Conservation (phyloP, 2,329 filamentous ascomycete genomes). For the Magnaporthiopsis incrustans region DNA sequence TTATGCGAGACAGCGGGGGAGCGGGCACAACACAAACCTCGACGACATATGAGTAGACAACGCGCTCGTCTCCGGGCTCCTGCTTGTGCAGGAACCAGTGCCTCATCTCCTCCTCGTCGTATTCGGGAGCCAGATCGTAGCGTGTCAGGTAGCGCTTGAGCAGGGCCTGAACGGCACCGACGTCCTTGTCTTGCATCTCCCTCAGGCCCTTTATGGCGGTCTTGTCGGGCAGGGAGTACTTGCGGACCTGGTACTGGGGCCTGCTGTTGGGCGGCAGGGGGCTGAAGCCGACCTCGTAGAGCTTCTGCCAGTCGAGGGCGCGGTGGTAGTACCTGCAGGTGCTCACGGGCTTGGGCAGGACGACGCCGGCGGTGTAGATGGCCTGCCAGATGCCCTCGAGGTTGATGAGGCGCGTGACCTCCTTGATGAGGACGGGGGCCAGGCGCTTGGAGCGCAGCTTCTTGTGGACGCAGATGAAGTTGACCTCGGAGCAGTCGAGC, state of each 20-base stretch:
- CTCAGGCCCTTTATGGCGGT: slow-evolving; percentile 70
- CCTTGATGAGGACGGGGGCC: slow-evolving; percentile 91
- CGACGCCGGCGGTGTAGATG: slow-evolving; percentile 87
- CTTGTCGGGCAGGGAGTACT: slow-evolving; percentile 71
- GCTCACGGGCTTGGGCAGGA: slow-evolving; percentile 84
- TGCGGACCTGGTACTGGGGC: slow-evolving; percentile 74
- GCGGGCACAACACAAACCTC: slow-evolving; percentile 44
- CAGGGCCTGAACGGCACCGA: slow-evolving; percentile 66
- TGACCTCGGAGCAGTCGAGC: slow-evolving; percentile 82
- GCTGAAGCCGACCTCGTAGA: slow-evolving; percentile 91
- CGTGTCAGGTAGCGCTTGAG: slow-evolving; percentile 69
- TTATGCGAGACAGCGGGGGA: neutral
- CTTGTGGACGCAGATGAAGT: slow-evolving; percentile 97
- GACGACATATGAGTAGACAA: slow-evolving; percentile 90
- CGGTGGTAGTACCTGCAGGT: slow-evolving; percentile 95
- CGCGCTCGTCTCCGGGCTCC: slow-evolving; percentile 58
- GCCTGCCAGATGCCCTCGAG: slow-evolving; percentile 83
- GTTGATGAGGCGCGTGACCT: slow-evolving; percentile 90
- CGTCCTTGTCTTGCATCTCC: slow-evolving; percentile 69
- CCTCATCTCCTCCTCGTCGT: slow-evolving; percentile 69
- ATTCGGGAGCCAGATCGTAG: slow-evolving; percentile 79
- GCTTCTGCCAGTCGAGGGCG: slow-evolving; percentile 88
- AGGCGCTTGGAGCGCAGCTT: slow-evolving; percentile 91
- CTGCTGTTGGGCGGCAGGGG: slow-evolving; percentile 78
- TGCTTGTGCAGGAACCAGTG: slow-evolving; percentile 81